These are phyloP conservation scores for Leccinum subrobustum DNA, from an alignment of 1,284 basidiomycete genomes.

Conservation along the genomic window DNA sequence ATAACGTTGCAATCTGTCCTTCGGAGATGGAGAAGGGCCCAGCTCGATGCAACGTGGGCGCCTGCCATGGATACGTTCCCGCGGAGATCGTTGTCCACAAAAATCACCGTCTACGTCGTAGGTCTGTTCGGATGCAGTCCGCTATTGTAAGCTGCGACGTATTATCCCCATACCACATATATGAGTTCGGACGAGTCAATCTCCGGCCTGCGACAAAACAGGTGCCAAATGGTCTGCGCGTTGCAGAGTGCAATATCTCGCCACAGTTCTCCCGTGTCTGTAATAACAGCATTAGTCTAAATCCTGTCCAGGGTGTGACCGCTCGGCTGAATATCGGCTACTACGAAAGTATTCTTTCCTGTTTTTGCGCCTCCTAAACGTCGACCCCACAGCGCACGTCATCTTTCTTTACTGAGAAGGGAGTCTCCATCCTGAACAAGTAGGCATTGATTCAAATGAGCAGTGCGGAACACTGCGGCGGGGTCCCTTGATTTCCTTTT, in stretches of 20 bases:
- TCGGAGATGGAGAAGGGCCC: conserved; percentile 9
- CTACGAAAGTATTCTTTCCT: background rate
- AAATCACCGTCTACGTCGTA: conserved; percentile 5
- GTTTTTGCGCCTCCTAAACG: conserved; percentile 20
- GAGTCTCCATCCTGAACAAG: conserved; percentile 11
- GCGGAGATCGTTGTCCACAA: conserved; percentile 28
- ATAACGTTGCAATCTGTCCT: conserved; percentile 26
- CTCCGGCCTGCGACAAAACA: conserved; percentile 20
- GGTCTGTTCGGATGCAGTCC: conserved; percentile 11
- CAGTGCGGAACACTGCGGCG: conserved; percentile 1
- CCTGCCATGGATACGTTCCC: conserved; percentile 35
- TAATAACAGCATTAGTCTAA: background rate
- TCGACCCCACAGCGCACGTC: conserved; percentile 26
- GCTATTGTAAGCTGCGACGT: conserved; percentile 17
- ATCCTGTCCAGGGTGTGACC: conserved; percentile 2
- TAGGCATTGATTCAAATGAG: conserved; percentile 1
- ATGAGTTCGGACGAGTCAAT: conserved; percentile 17
- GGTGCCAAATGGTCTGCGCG: conserved; percentile 2
- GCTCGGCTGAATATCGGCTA: background rate
- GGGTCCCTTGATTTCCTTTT: conserved; percentile 25
- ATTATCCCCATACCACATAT: conserved; percentile 20
- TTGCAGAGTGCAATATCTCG: conserved; percentile 1
- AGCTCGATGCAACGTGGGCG: conserved; percentile 27
- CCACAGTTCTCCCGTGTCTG: conserved; percentile 3
- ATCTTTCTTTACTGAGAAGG: conserved; percentile 5